Evolutionary conservation across 495 filamentous ascomycete genomes (phyloP), one percentile per base, ranked within the genome.

Genomic region (Penicillium silybi): DNA sequence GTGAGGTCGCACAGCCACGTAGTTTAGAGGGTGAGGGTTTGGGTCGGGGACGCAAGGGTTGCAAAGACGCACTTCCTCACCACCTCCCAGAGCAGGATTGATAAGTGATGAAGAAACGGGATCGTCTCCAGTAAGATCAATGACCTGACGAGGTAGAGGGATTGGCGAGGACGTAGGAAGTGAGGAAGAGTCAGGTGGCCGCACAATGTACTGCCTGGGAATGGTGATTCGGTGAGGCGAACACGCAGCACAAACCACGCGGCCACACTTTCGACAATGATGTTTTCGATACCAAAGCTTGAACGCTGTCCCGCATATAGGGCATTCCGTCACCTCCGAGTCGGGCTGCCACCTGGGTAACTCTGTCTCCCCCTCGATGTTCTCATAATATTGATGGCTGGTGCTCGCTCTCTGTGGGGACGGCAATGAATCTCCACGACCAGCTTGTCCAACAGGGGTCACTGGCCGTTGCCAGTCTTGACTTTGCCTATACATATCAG

Each of bases 181-280:
- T 32, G 61, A 52, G 18, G 32, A 39, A 26, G 46, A 46, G 4
- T 78, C 75, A 2, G 90, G 88, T 1, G 91, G 90, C 38, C 85
- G 88, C 15, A 98, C 93, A 44, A 97, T 93, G 64, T 86, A 97
- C 52, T 93, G 89, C 46, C 89, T 80, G 1, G 93, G 95, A 49
- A 98, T 96, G 1, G 87, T 95, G 63, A 98, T 97, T 37, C 89
- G 83, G 67, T 97, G 92, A 4, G 95, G 93, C 4, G 95, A 97
- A 69, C 93, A 98, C 16, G 80, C 71, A 46, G 85, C 82, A 66
- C 93, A 98, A 13, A 98, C 95, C 1, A 98, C 95, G 25, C 92
- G 80, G 6, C 93, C 93, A 68, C 93, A 98, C 75, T 96, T 97
- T 46, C 92, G 90, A 70, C 92, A 97, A 64, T 97, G 92, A 66